These are phyloP conservation scores for Batrachochytrium dendrobatidis DNA, from an alignment of 371 early-diverging fungal genomes.

Conservation along the genomic window DNA sequence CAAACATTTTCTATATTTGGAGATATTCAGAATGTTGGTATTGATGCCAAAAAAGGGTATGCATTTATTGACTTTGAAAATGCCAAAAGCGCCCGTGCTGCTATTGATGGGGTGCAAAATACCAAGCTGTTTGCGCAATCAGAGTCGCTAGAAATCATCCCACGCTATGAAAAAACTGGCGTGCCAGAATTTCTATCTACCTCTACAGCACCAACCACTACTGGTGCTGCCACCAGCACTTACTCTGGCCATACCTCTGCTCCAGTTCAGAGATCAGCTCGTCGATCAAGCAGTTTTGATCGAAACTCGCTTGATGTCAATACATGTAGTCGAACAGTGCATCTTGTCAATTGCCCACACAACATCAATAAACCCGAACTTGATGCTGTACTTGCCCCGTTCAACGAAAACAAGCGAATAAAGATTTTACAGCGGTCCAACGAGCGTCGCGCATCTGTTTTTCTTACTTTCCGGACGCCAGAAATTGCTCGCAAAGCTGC, in stretches of 20 bases:
- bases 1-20: slow-evolving; percentile 30
- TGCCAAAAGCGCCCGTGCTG: slow-evolving; percentile 19
- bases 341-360: slow-evolving; percentile 19
- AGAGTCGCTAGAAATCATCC: slow-evolving; percentile 14
- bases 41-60: slow-evolving; percentile 16
- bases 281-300: no score
- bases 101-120: slow-evolving; percentile 13
- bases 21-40: slow-evolving; percentile 26
- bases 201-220: background rate
- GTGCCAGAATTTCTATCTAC: no score
- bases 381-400: slow-evolving; percentile 17
- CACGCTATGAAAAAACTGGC: slow-evolving; percentile 13
- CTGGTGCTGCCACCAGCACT: slow-evolving; percentile 1
- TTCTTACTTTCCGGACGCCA: slow-evolving; percentile 26
- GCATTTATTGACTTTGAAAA: slow-evolving; percentile 29
- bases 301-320: no score
- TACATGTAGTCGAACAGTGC: slow-evolving; percentile 20
- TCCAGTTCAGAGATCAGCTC: no score
- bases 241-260: no score
- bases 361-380: slow-evolving; percentile 29
- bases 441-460: slow-evolving; percentile 31
- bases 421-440: slow-evolving; percentile 32
- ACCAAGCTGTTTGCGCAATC: slow-evolving; percentile 8
- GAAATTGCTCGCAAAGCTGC: slow-evolving; percentile 19
- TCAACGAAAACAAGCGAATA: slow-evolving; percentile 24